Conservation (phyloP, 306 rosid species). For the Hippophae gyantsensis region DNA sequence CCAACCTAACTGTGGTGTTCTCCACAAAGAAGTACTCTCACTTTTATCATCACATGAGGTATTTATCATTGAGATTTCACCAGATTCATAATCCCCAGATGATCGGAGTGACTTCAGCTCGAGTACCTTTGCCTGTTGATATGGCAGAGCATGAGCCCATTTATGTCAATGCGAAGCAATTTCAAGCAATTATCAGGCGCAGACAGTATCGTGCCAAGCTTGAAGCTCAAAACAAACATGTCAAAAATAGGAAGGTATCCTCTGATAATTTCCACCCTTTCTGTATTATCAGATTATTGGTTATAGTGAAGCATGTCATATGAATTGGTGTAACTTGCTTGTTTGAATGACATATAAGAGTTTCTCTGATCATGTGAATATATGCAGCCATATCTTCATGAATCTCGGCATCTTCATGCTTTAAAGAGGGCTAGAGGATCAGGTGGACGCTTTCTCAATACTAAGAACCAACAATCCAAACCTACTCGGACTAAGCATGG, state of each 20-base stretch:
- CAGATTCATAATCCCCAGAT: slow-evolving; percentile 31
- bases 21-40: slow-evolving; percentile 15
- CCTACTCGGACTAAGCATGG: slow-evolving; percentile 15
- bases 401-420: slow-evolving; percentile 69
- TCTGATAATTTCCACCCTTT: neutral
- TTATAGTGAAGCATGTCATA: no score
- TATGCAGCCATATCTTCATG: slow-evolving; percentile 72
- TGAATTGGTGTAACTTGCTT: no score
- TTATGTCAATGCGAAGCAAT: slow-evolving; percentile 32
- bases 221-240: slow-evolving; percentile 30
- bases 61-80: slow-evolving; percentile 15
- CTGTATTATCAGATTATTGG: neutral
- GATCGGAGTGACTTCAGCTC: slow-evolving; percentile 33
- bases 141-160: slow-evolving; percentile 35
- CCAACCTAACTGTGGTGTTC: neutral
- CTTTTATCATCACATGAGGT: slow-evolving; percentile 13
- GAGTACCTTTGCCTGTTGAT: slow-evolving; percentile 49
- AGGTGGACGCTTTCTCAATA: slow-evolving; percentile 64
- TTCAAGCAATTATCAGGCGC: slow-evolving; percentile 25
- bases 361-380: neutral
- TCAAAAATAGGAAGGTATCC: slow-evolving; percentile 23
- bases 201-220: slow-evolving; percentile 29
- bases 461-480: slow-evolving; percentile 30
- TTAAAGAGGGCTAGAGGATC: slow-evolving; percentile 62
- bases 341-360: no score